A percentile compares a stretch with the other conserved stretches of the same genome.
Evolutionary conservation across 192 early-diverging fungal species (phyloP).

Genomic region (Backusella mclennaniae): DNA sequence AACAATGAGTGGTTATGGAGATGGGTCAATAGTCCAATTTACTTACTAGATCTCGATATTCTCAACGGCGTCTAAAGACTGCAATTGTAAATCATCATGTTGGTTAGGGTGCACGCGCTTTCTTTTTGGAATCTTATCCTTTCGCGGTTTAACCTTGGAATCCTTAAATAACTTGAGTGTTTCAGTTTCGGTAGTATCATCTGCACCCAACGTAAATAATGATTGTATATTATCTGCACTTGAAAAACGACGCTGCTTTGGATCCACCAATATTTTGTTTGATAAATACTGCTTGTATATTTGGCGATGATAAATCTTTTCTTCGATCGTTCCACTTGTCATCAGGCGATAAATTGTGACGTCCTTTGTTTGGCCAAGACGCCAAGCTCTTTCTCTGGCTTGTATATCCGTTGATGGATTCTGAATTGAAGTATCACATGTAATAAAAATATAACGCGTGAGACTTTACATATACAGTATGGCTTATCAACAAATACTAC

Average conservation of each 20-base stretch:
- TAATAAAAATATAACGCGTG: background rate
- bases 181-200: slow-evolving; percentile 63
- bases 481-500: no score
- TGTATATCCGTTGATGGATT: slow-evolving; percentile 97
- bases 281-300: slow-evolving; percentile 97
- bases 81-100: slow-evolving; percentile 34
- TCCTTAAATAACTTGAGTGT: slow-evolving; percentile 84
- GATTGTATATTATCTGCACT: slow-evolving; percentile 74
- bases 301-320: slow-evolving; percentile 97
- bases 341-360: slow-evolving; percentile 95
- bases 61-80: slow-evolving; percentile 37
- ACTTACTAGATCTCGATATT: slow-evolving; percentile 42
- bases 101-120: slow-evolving; percentile 16
- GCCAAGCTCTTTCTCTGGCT: slow-evolving; percentile 94
- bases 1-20: background rate
- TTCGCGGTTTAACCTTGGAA: slow-evolving; percentile 56
- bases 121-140: background rate
- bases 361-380: slow-evolving; percentile 82
- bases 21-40: no score
- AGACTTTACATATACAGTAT: background rate
- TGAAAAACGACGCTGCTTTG: slow-evolving; percentile 87
- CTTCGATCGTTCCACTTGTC: slow-evolving; percentile 93
- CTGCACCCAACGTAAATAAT: slow-evolving; percentile 74
- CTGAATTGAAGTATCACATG: background rate
- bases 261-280: slow-evolving; percentile 94